Percentiles rank a stretch among this genome's conserved stretches.
Conservation (phyloP, 306 rosid species). For the Lupinus albus region DNA sequence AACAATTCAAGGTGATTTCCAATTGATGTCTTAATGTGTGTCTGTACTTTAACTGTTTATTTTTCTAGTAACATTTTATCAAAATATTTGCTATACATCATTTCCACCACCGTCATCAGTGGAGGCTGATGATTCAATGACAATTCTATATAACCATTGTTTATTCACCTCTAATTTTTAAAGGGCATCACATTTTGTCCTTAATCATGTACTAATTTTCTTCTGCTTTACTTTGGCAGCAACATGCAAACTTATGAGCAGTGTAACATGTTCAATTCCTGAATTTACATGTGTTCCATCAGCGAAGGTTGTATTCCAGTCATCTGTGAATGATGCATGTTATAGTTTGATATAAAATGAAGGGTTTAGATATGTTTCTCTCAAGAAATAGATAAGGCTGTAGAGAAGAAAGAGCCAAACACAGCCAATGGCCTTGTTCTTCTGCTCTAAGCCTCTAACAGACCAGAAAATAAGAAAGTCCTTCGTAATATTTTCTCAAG, state of each 20-base stretch:
- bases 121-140: neutral
- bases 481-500: neutral
- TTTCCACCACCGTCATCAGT: neutral
- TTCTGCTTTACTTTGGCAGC: constrained; percentile 55
- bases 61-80: constrained; percentile 17
- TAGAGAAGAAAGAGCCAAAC: neutral
- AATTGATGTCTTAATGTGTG: constrained; percentile 10
- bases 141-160: neutral
- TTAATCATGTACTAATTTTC: constrained; percentile 35
- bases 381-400: neutral
- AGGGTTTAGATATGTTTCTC: neutral
- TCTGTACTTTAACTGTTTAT: constrained; percentile 9
- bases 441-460: neutral
- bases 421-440: neutral
- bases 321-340: constrained; percentile 38
- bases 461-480: neutral
- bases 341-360: neutral
- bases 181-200: constrained; percentile 3
- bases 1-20: constrained; percentile 79
- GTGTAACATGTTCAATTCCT: constrained; percentile 78
- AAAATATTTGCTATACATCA: neutral
- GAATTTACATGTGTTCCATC: constrained; percentile 94
- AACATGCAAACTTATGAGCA: constrained; percentile 85
- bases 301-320: constrained; percentile 73
- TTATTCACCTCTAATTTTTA: neutral